Conservation (phyloP, 2,329 filamentous ascomycete genomes). For the Monilinia vaccinii-corymbosi region DNA sequence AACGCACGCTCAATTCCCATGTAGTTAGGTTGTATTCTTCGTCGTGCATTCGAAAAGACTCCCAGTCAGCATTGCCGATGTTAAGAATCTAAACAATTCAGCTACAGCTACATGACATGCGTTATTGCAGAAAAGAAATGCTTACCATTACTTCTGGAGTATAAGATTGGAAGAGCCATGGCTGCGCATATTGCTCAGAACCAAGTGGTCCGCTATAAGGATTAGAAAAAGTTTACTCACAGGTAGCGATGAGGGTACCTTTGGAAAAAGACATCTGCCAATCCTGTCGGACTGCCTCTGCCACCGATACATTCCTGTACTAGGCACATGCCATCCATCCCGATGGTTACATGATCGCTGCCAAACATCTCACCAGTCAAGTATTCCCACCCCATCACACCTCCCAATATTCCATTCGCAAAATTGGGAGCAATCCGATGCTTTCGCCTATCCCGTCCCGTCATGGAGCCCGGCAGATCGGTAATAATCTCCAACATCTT, state of each 20-base stretch:
- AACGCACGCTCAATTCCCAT: constrained; percentile 25
- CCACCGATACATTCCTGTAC: constrained; percentile 29
- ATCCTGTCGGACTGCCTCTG: constrained; percentile 22
- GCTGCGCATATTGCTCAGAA: constrained; percentile 27
- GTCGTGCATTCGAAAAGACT: constrained; percentile 26
- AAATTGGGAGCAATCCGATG: constrained; percentile 7
- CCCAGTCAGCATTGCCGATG: constrained; percentile 27
- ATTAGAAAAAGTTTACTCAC: constrained; percentile 14
- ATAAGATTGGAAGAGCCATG: constrained; percentile 31
- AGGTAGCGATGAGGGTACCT: constrained; percentile 12
- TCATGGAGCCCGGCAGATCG: constrained; percentile 23
- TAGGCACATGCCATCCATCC: constrained; percentile 31
- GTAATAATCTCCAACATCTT: constrained; percentile 29
- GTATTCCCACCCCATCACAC: constrained; percentile 31
- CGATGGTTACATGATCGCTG: constrained; percentile 28
- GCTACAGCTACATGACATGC: neutral
- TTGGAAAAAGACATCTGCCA: constrained; percentile 25
- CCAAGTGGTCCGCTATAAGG: constrained; percentile 22
- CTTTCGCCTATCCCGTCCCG: constrained; percentile 11
- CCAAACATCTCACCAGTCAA: constrained; percentile 32
- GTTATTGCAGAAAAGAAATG: neutral
- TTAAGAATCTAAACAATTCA: constrained; percentile 26
- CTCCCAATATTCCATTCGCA: constrained; percentile 16
- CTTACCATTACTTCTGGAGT: constrained; percentile 30
- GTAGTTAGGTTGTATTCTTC: constrained; percentile 27